These are phyloP conservation scores for Cryptomeria japonica DNA, from an alignment of 75 land plant species.

Conservation along the genomic window DNA sequence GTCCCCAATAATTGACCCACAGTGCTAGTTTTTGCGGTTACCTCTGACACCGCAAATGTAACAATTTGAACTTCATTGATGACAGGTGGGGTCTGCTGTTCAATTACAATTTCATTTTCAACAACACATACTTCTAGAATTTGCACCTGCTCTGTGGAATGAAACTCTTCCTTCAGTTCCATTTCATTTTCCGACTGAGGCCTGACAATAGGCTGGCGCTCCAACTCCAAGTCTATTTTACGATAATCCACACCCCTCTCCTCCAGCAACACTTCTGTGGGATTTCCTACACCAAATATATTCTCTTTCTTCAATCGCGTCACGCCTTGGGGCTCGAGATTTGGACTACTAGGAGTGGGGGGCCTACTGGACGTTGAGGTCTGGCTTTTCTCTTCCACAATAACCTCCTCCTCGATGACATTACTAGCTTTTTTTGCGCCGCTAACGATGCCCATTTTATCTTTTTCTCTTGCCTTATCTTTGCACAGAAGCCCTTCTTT, in stretches of 20 bases:
- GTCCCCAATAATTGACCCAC: too few species aligned
- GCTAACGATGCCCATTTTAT: background rate
- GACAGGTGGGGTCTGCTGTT: too few species aligned
- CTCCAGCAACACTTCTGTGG: constrained; percentile 35
- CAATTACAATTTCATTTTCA: too few species aligned
- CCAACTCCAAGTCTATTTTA: constrained; percentile 28
- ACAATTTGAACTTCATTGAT: too few species aligned
- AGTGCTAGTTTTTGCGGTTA: too few species aligned
- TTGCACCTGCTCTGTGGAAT: too few species aligned
- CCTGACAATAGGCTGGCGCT: constrained; percentile 23
- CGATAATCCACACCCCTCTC: constrained; percentile 38
- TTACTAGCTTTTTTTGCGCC: background rate
- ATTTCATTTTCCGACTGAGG: too few species aligned
- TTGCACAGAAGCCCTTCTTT: constrained; percentile 19
- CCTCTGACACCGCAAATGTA: too few species aligned
- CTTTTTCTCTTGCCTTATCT: background rate
- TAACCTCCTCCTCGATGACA: constrained; percentile 20
- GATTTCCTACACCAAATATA: constrained; percentile 37
- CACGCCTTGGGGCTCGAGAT: constrained; percentile 1
- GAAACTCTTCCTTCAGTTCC: too few species aligned
- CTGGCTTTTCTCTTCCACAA: constrained; percentile 5
- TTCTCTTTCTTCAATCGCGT: constrained; percentile 17
- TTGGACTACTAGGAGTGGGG: constrained; percentile 6
- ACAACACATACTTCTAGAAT: too few species aligned
- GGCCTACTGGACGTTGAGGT: constrained; percentile 24